A percentile compares a stretch with the other conserved stretches of the same genome.
Evolutionary conservation across 2,329 filamentous ascomycete species (phyloP).

Genomic region (Ceratocystis eucalypticola): DNA sequence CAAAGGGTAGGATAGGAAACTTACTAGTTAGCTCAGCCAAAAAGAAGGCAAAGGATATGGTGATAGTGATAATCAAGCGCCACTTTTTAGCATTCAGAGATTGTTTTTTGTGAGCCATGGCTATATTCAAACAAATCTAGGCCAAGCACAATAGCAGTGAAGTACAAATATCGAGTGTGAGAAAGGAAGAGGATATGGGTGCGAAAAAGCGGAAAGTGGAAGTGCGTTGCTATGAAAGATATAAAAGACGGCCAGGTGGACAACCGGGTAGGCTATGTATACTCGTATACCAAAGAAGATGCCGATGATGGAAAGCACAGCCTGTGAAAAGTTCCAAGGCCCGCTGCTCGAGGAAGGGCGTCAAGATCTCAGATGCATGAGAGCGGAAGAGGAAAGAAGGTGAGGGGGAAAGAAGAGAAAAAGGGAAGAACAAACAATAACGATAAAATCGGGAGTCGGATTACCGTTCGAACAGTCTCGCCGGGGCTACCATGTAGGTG

Average conservation of each 20-base stretch:
- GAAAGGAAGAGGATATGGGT: background rate
- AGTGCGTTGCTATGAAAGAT: background rate
- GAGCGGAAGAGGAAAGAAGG: background rate
- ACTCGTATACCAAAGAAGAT: background rate
- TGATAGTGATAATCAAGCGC: constrained; percentile 35
- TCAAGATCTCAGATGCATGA: constrained; percentile 1
- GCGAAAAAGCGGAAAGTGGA: background rate
- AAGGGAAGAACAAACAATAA: background rate
- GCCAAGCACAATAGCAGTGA: background rate
- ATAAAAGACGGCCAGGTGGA: background rate
- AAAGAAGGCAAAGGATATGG: constrained; percentile 39
- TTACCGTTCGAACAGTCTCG: background rate
- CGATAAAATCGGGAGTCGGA: background rate
- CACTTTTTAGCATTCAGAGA: constrained; percentile 28
- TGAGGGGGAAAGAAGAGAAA: background rate
- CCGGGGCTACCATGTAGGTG: background rate
- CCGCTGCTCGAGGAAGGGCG: background rate
- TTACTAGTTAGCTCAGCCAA: constrained; percentile 37
- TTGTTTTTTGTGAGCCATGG: constrained; percentile 28
- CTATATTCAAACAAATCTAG: background rate
- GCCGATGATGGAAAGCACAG: background rate
- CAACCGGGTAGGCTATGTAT: background rate
- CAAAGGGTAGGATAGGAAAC: constrained; percentile 18
- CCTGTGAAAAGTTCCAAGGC: background rate
- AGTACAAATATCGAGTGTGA: background rate